A percentile compares a stretch with the other conserved stretches of the same genome.
These are phyloP conservation scores for Dalbergia cochinchinensis DNA, from an alignment of 306 rosid genomes.

Conservation along the genomic window DNA sequence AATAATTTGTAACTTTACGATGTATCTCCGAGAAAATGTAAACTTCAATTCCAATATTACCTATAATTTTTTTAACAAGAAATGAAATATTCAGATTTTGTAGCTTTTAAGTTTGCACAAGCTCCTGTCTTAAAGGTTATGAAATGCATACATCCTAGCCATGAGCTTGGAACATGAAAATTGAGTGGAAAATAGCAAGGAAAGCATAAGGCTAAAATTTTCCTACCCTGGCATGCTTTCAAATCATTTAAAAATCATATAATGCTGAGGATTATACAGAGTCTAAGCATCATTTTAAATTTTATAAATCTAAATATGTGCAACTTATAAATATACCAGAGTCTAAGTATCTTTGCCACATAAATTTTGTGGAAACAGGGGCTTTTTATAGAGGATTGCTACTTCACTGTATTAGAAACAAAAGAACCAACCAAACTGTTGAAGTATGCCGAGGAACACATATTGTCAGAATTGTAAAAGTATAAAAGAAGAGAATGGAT, in stretches of 20 bases:
- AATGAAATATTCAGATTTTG: not conserved
- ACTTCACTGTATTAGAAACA: not conserved
- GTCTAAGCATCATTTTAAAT: too few relatives aligned
- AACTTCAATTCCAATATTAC: constrained; percentile 2
- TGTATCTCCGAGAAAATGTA: not conserved
- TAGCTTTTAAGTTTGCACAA: constrained; percentile 6
- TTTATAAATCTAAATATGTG: not conserved
- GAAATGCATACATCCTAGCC: not conserved
- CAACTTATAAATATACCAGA: too few relatives aligned
- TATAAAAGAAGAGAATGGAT: not conserved
- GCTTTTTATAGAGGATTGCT: constrained; percentile 13
- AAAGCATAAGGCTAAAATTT: not conserved
- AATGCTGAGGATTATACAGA: not conserved
- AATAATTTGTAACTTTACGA: not conserved
- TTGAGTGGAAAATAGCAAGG: not conserved
- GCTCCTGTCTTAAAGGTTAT: not conserved
- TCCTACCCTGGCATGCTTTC: constrained; percentile 4
- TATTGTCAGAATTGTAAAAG: not conserved
- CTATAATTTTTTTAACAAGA: constrained; percentile 4
- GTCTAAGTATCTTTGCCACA: not conserved
- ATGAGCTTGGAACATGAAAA: not conserved
- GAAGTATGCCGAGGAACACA: not conserved
- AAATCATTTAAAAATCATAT: not conserved
- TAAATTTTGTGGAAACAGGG: constrained; percentile 14
- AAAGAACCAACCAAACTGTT: not conserved